Conservation (phyloP, 768 basidiomycete species). For the Russula griseocarnosa region DNA sequence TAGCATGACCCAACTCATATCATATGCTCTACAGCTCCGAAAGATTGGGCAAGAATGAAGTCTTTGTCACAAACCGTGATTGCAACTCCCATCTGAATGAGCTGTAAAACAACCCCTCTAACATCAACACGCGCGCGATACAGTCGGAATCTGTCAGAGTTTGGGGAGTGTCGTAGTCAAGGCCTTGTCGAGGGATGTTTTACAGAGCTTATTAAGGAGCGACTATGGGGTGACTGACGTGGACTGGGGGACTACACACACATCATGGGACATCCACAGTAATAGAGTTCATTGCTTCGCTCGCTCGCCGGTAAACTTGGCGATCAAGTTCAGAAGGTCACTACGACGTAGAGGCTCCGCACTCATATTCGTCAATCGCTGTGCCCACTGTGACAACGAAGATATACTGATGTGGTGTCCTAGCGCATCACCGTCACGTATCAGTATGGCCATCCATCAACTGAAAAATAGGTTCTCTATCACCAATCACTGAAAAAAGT, state of each 20-base stretch:
- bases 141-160: neutral
- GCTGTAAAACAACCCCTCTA: too few relatives aligned
- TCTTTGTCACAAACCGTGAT: too few relatives aligned
- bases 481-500: slow-evolving; percentile 71
- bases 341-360: slow-evolving; percentile 74
- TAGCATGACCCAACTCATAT: too few relatives aligned
- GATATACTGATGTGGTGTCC: slow-evolving; percentile 74
- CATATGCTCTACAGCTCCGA: too few relatives aligned
- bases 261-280: slow-evolving; percentile 16
- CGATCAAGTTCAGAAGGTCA: slow-evolving; percentile 77
- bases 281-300: slow-evolving; percentile 26
- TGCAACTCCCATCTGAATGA: too few relatives aligned
- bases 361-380: slow-evolving; percentile 4
- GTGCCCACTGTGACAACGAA: neutral
- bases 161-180: too few relatives aligned
- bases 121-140: too few relatives aligned
- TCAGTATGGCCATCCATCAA: too few relatives aligned
- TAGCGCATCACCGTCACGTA: slow-evolving; percentile 20
- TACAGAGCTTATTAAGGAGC: neutral
- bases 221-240: too few relatives aligned
- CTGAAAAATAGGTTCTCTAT: slow-evolving; percentile 44
- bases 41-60: too few relatives aligned
- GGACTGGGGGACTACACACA: neutral
- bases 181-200: neutral
- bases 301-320: slow-evolving; percentile 70